These are phyloP conservation scores for Cymbopogon flexuosus DNA, from an alignment of 202 grass and related monocot genomes.

Conservation along the genomic window DNA sequence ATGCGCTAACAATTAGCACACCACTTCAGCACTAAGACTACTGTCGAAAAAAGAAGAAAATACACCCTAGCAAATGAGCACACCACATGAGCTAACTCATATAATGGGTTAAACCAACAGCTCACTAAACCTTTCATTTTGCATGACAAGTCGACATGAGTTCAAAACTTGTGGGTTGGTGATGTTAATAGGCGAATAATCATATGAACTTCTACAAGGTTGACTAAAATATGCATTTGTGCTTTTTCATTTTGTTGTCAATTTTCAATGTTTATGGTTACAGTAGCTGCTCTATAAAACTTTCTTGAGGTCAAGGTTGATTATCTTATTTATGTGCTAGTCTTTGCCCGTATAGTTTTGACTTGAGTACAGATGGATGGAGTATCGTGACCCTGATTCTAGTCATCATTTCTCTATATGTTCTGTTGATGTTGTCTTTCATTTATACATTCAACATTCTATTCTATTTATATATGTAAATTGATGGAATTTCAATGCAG, in stretches of 20 bases:
- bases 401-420: constrained; percentile 9
- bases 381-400: background rate
- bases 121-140: background rate
- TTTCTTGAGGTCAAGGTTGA: background rate
- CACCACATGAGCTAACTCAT: background rate
- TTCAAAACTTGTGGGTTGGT: background rate
- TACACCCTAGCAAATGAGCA: background rate
- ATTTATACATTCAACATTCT: background rate
- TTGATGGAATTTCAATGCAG: constrained; percentile 34
- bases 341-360: background rate
- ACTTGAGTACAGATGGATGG: background rate
- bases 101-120: background rate
- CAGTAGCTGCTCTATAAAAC: background rate
- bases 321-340: background rate
- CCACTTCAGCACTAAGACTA: background rate
- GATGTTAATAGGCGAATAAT: background rate
- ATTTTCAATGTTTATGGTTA: background rate
- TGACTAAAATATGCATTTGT: background rate
- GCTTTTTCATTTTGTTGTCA: background rate
- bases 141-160: background rate
- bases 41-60: background rate
- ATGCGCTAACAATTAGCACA: background rate
- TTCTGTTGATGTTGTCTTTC: background rate
- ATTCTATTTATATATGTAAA: background rate
- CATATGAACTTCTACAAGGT: background rate